Conservation (phyloP, 306 rosid species). For the Sechiopsis laciniata region DNA sequence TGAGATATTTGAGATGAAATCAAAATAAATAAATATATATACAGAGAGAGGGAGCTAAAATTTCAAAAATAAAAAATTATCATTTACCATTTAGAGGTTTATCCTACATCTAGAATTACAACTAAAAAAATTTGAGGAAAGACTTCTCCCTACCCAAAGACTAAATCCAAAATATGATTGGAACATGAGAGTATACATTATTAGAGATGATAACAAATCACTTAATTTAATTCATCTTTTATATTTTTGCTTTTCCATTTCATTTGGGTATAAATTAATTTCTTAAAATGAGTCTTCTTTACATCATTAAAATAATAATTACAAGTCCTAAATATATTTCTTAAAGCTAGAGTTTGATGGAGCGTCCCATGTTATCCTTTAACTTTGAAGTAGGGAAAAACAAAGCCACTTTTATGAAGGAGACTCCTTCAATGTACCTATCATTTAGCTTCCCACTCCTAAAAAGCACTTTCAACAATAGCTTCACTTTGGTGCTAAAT, state of each 20-base stretch:
- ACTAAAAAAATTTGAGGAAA: neutral
- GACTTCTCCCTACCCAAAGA: neutral
- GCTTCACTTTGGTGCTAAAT: constrained; percentile 34
- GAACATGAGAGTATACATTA: constrained; percentile 10
- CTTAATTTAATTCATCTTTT: neutral
- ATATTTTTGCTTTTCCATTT: constrained; percentile 12
- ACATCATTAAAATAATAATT: constrained; percentile 29
- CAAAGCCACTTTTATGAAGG: constrained; percentile 35
- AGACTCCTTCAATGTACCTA: constrained; percentile 32
- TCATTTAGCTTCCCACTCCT: constrained; percentile 52
- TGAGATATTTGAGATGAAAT: no score
- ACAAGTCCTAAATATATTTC: neutral
- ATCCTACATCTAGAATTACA: neutral
- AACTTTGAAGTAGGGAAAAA: constrained; percentile 39
- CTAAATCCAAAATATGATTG: neutral
- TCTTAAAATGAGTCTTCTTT: constrained; percentile 15
- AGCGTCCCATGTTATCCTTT: constrained; percentile 33
- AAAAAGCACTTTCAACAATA: constrained; percentile 24
- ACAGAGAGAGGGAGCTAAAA: no score
- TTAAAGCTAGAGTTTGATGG: constrained; percentile 34
- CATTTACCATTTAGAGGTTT: no score
- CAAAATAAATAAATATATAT: no score
- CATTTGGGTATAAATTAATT: neutral
- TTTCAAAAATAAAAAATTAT: no score
- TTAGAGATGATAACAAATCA: constrained; percentile 3